Base-by-base conservation (phyloP, 2,329 filamentous ascomycete genomes). In the Lachnellula hyalina region DNA sequence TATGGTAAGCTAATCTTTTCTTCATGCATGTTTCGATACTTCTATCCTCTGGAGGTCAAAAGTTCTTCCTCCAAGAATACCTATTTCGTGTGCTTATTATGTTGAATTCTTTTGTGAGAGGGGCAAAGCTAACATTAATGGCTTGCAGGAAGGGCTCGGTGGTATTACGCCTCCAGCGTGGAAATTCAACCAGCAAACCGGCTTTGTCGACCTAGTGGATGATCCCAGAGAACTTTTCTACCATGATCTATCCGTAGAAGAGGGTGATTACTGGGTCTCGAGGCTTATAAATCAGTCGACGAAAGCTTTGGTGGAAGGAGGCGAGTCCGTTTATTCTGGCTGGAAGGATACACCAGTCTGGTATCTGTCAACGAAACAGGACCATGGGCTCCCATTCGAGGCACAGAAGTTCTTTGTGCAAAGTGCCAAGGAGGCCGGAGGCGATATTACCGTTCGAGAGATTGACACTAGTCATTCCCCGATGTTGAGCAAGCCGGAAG, bases 401-500 rank as follows among this genome's bases (percentile, higher is more conserved):
- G 65, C 57, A 9, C 73, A 76, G 60, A 67, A 65, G 46, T 59
- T 71, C 57, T 21, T 63, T n/a, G 67, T 74, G 2, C 66, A 69
- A 1, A 68, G 67, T 61, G 72, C 71, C 36, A 72, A 66, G 63
- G 65, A 65, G 49, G 64, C 70, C 64, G 70, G 72, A 0, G 67
- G 51, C 5, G 54, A 56, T 55, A 59, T 74, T 1, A 66, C 67
- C 52, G 63, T 71, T 54, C 55, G 70, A 17, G 73, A 76, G 62
- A 46, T 75, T 52, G 57, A 61, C 38, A 73, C 67, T 44, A 72
- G 73, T 47, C 74, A 76, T 69, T 74, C 70, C 15, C 72, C 72
- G 5, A 74, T 76, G 65, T 64, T 77, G 61, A 76, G 73, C 61
- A 66, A 63, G 52, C 71, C 72, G 1, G 58, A 66, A 47, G 70